Evolutionary conservation across 352 stramenopile species (phyloP).

Genomic region (Phytophthora sp.): DNA sequence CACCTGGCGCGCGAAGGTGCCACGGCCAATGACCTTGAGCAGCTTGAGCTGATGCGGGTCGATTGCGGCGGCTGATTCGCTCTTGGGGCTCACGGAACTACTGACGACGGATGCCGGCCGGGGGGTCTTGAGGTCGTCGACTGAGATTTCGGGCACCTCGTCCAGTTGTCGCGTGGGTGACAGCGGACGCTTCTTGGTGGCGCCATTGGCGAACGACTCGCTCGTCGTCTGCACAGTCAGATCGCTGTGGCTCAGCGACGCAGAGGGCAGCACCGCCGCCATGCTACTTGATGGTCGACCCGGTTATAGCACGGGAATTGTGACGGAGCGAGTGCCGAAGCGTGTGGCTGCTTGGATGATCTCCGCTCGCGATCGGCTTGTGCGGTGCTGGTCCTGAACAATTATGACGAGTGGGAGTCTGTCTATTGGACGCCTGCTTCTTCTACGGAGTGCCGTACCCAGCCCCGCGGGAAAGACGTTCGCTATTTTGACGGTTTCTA

Average conservation of each 20-base stretch:
- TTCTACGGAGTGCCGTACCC: constrained; percentile 26
- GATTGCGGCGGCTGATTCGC: constrained; percentile 30
- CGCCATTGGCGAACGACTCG: constrained; percentile 3
- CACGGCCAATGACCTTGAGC: constrained; percentile 86
- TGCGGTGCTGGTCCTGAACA: constrained; percentile 12
- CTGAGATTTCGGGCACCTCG: constrained; percentile 23
- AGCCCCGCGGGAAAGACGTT: constrained; percentile 21
- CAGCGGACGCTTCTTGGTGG: constrained; percentile 40
- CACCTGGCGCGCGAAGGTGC: constrained; percentile 85
- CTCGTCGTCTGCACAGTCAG: constrained; percentile 24
- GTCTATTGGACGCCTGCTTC: constrained; percentile 22
- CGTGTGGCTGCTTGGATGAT: constrained; percentile 14
- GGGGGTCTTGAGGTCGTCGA: constrained; percentile 41
- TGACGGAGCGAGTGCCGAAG: constrained; percentile 14
- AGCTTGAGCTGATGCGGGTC: constrained; percentile 75
- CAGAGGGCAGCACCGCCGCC: constrained; percentile 32
- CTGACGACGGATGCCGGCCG: neutral
- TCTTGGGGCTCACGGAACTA: constrained; percentile 26
- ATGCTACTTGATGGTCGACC: constrained; percentile 16
- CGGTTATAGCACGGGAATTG: constrained; percentile 12
- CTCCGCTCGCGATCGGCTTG: constrained; percentile 21
- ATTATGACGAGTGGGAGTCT: constrained; percentile 20
- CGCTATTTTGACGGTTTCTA: constrained; percentile 23
- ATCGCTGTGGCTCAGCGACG: constrained; percentile 14
- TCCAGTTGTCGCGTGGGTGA: constrained; percentile 30